Conservation (phyloP, 768 basidiomycete species). For the Lyophyllum semitale region DNA sequence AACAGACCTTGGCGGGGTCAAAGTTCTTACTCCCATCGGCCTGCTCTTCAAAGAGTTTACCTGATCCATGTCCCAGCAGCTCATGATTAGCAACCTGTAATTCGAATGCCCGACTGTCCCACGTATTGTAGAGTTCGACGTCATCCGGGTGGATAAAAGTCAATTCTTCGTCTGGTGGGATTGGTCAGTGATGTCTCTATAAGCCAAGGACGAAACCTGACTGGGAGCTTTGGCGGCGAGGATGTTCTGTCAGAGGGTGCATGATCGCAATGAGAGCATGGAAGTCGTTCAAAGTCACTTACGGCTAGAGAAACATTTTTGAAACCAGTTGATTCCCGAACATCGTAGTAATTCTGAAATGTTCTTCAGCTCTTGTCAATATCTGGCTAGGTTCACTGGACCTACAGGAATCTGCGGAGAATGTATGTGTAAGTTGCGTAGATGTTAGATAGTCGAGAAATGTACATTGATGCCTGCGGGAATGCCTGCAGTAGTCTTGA, state of each 20-base stretch:
- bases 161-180: constrained; percentile 61
- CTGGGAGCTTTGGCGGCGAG: constrained; percentile 86
- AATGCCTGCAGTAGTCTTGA: constrained; percentile 51
- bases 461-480: constrained; percentile 84
- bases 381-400: neutral
- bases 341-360: constrained; percentile 75
- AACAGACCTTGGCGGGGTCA: constrained; percentile 60
- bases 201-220: constrained; percentile 29
- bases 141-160: constrained; percentile 87
- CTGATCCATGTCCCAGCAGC: constrained; percentile 82
- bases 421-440: neutral
- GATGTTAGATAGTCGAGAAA: constrained; percentile 3
- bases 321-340: constrained; percentile 81
- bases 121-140: constrained; percentile 68
- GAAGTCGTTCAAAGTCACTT: constrained; percentile 24
- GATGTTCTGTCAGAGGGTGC: constrained; percentile 56
- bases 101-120: constrained; percentile 81
- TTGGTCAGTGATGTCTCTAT: neutral
- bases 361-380: neutral
- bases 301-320: constrained; percentile 88
- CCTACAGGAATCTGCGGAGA: constrained; percentile 61
- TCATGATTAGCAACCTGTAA: constrained; percentile 92
- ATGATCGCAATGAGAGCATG: neutral
- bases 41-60: constrained; percentile 79
- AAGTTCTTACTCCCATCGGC: constrained; percentile 82